Evolutionary conservation across 306 rosid genomes (phyloP).

Genomic region (Corylus heterophylla): DNA sequence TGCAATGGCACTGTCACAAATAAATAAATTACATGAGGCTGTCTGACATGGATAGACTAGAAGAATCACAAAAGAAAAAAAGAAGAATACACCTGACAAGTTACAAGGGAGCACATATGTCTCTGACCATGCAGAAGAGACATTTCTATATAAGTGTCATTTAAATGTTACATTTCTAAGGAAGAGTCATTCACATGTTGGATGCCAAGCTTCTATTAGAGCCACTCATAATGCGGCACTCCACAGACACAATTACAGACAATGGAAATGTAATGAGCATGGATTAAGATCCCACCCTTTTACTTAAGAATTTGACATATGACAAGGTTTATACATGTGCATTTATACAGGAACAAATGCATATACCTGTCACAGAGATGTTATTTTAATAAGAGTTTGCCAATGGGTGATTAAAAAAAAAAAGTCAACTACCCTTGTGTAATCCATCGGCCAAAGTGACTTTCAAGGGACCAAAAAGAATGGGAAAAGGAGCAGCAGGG

Average conservation of each 20-base stretch:
- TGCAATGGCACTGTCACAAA: not conserved
- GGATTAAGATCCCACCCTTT: not conserved
- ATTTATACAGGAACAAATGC: not conserved
- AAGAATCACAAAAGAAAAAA: not conserved
- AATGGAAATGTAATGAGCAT: constrained; percentile 1
- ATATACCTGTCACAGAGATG: no score
- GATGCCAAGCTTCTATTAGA: not conserved
- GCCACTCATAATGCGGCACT: not conserved
- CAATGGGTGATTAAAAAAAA: no score
- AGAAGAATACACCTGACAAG: not conserved
- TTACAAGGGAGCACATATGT: not conserved
- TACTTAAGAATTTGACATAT: not conserved
- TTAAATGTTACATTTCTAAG: not conserved
- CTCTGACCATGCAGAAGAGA: not conserved
- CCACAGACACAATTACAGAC: not conserved
- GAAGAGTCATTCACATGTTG: not conserved
- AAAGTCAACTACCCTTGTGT: no score
- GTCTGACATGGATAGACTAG: not conserved
- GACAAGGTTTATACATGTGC: not conserved
- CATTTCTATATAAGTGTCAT: not conserved
- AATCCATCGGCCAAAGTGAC: no score
- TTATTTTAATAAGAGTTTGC: no score
- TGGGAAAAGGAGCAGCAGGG: no score
- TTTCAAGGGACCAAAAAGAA: no score
- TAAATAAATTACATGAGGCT: not conserved